Conservation (phyloP, 768 basidiomycete genomes). For the Hemileccinum rubropunctum region DNA sequence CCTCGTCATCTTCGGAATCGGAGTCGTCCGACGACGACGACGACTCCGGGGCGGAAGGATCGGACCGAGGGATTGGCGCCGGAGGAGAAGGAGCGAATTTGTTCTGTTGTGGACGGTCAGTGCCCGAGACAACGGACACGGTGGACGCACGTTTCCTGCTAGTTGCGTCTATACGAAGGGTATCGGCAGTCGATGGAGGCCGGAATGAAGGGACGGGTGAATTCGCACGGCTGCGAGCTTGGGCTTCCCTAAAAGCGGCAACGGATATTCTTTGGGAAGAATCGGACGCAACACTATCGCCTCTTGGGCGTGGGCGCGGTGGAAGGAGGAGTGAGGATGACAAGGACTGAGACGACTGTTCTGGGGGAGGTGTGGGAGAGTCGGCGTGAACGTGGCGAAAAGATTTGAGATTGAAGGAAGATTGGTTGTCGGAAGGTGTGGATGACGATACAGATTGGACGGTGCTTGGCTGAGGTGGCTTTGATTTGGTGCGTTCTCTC, state of each 20-base stretch:
- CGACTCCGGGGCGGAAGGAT: slow-evolving; percentile 17
- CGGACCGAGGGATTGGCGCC: slow-evolving; percentile 6
- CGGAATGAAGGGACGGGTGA: slow-evolving; percentile 56
- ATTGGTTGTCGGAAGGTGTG: slow-evolving; percentile 11
- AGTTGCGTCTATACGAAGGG: slow-evolving; percentile 29
- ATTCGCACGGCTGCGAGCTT: slow-evolving; percentile 58
- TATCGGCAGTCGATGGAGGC: slow-evolving; percentile 36
- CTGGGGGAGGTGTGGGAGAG: slow-evolving; percentile 29
- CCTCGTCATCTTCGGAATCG: slow-evolving; percentile 35
- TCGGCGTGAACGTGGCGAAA: slow-evolving; percentile 65
- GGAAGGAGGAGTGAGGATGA: slow-evolving; percentile 37
- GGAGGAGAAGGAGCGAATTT: slow-evolving; percentile 2
- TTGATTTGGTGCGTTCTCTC: slow-evolving; percentile 37
- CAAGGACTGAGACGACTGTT: slow-evolving; percentile 12
- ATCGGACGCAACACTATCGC: slow-evolving; percentile 57
- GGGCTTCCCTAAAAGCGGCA: slow-evolving; percentile 77
- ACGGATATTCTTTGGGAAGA: slow-evolving; percentile 75
- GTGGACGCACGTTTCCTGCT: slow-evolving; percentile 31
- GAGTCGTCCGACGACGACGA: slow-evolving; percentile 36
- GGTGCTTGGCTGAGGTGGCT: slow-evolving; percentile 20
- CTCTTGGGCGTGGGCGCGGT: slow-evolving; percentile 49
- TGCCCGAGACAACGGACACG: slow-evolving; percentile 21
- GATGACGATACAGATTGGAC: no score
- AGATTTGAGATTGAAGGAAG: slow-evolving; percentile 70
- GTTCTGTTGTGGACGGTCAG: slow-evolving; percentile 14